Evolutionary conservation across 78 protist species (phyloP).

Genomic region (Dictyostelium discoideum): DNA sequence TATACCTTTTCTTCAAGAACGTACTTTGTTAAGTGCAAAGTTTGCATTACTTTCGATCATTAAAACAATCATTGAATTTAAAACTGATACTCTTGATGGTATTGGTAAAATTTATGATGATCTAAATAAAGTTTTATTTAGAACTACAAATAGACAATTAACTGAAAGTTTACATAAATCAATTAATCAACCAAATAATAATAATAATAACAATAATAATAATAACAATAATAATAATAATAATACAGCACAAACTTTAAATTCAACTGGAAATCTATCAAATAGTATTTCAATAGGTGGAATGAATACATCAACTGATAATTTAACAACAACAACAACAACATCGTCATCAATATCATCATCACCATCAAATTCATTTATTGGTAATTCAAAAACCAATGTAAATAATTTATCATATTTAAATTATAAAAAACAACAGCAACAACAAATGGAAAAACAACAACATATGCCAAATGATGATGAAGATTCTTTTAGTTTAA

Average conservation of each 20-base stretch:
- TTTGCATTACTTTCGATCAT: conserved; percentile 22
- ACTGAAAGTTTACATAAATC: conserved; percentile 31
- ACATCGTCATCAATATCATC: not conserved
- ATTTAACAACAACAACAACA: not conserved
- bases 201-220: not conserved
- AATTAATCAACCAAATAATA: not conserved
- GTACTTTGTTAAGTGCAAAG: conserved; percentile 41
- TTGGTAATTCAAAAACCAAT: conserved; percentile 15
- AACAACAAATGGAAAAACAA: not conserved
- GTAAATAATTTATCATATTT: not conserved
- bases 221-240: not conserved
- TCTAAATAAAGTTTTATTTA: conserved; percentile 40
- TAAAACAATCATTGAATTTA: conserved; percentile 49
- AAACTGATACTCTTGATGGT: conserved; percentile 34
- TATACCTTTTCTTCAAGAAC: conserved; percentile 59
- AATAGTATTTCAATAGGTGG: not conserved
- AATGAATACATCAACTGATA: not conserved
- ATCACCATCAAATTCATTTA: not conserved
- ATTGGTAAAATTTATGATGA: conserved; percentile 63
- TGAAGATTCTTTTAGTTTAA: conserved; percentile 20
- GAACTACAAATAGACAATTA: conserved; percentile 14
- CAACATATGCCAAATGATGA: conserved; percentile 22
- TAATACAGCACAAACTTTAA: not conserved
- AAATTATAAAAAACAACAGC: not conserved
- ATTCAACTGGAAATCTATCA: not conserved